Base-by-base conservation (phyloP, 306 rosid species). In the Myrica gale region DNA sequence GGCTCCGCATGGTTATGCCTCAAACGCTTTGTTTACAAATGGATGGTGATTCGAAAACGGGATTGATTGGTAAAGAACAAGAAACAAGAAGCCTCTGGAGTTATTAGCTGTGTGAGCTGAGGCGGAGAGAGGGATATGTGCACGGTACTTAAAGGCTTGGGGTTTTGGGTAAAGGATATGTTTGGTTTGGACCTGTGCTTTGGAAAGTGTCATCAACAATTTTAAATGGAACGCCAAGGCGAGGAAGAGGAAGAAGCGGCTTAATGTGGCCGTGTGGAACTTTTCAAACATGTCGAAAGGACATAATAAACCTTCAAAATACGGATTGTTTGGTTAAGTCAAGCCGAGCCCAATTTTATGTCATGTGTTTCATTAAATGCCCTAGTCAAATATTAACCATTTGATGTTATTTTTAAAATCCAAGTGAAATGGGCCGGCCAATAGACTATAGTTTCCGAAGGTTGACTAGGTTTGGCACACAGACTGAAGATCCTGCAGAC, bases 1-100 rank as follows among this genome's bases (percentile, higher is more conserved):
- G 66, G 41, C 63, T 66, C 54, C 50, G 56, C 80, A 77, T 84
- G 68, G 8, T 50, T 52, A 55, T 78, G 69, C 23, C 47, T 63
- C 48, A n/a, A 7, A 26, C 45, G 45, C 10, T 41, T 39, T 37
- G 69, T 39, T 63, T 15, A 16, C 47, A 39, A 41, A 48, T 47
- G 46, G 1, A 39, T 37, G 5, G 47, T 16, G 69, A 63, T 0
- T 13, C 4, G 13, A 39, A 63, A 60, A 63, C 16, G 46, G 23
- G 69, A 39, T 16, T 41, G 47, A 39, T 37, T 61, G 20, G 68
- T 61, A 12, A 32, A 39, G 48, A 16, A 63, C 9, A 32, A 61
- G 45, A 63, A 39, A 13, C 12, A 2, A 41, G 50, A 65, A 65
- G 5, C 23, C 41, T 41, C 41, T 41, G 23, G 11, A 37, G 9